Evolutionary conservation across 768 basidiomycete genomes (phyloP).

Genomic region (Hygrocybe coccinea): DNA sequence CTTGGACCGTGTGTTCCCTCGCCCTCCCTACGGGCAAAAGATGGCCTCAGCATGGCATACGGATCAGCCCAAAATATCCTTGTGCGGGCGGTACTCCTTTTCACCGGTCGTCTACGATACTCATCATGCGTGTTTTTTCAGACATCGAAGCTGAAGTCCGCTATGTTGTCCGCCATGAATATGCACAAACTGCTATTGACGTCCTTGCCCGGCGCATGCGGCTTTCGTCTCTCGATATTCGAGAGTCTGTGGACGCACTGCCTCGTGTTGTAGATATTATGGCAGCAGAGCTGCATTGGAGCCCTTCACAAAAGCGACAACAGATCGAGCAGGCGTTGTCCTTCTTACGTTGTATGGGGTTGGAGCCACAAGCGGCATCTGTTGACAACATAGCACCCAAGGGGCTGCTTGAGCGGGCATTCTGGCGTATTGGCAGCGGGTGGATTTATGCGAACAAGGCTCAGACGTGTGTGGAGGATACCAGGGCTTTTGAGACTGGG

Average conservation of each 20-base stretch:
- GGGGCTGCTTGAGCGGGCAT: conserved; percentile 21
- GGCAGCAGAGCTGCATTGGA: conserved; percentile 82
- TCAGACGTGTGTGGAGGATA: conserved; percentile 22
- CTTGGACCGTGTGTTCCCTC: conserved; percentile 87
- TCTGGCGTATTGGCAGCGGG: conserved; percentile 32
- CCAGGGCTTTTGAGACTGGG: conserved; percentile 43
- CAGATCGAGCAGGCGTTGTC: conserved; percentile 57
- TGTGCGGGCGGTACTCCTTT: conserved; percentile 46
- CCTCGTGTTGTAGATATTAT: conserved; percentile 89
- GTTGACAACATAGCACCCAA: conserved; percentile 21
- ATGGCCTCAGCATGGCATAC: conserved; percentile 85
- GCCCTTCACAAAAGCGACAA: conserved; percentile 45
- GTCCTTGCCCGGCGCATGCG: conserved; percentile 89
- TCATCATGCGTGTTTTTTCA: conserved; percentile 19
- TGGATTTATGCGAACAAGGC: conserved; percentile 7
- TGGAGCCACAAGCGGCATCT: conserved; percentile 48
- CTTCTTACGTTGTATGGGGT: conserved; percentile 84
- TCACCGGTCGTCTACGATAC: background rate
- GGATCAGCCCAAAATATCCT: conserved; percentile 68
- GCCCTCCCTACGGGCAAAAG: conserved; percentile 68
- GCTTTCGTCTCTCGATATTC: conserved; percentile 87
- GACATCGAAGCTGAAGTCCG: conserved; percentile 91
- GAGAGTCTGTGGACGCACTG: conserved; percentile 77
- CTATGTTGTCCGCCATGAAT: conserved; percentile 86
- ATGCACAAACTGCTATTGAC: conserved; percentile 87